Evolutionary conservation across 1,284 basidiomycete species (phyloP), one percentile per base, ranked within the genome.

Genomic region (Ustilago xerochloae): DNA sequence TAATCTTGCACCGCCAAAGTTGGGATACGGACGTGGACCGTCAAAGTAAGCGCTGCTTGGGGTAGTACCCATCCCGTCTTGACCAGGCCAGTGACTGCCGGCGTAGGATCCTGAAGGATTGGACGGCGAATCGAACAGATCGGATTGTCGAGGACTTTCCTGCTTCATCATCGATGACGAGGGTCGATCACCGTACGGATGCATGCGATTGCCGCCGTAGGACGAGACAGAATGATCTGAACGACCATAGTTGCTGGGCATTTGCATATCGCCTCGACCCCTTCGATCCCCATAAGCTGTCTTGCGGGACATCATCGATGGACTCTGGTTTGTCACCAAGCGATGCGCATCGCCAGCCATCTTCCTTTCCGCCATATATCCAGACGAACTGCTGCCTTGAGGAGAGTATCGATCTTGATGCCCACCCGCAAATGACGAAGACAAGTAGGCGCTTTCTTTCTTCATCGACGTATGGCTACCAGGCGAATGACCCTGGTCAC

Each of bases 131-230:
- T 60, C 51, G 30, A 63, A 60, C 6, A 43, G 9, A 8, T 60
- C 51, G 2, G 60, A 30, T 6, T 57, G 15, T 10, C 59, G 26
- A 20, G 57, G 47, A 28, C 57, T 52, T 13, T 66, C 63, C 26
- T 56, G 57, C n/a, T 53, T 52, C 39, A 66, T n/a, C 10, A 56
- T n/a, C n/a, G n/a, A 10, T 1, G 30, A 29, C 6, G 56, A 32
- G 5, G 56, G 48, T 32, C 66, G 61, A 5, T 69, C 66, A 4
- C 61, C 61, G 26, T 63, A 69, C 2, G 66, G 66, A 29, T 63
- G 61, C 57, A 69, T 60, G 18, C 61, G 61, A n/a, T 26, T 43
- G 43, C 24, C 52, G 52, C 26, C 46, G 45, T 69, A 63, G 32
- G 59, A 52, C 2, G 51, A 26, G 4, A 56, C 29, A 3, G 46